A percentile compares a stretch with the other conserved stretches of the same genome.
These are phyloP conservation scores for Citrus inodora DNA, from an alignment of 345 rosid species.

Conservation along the genomic window DNA sequence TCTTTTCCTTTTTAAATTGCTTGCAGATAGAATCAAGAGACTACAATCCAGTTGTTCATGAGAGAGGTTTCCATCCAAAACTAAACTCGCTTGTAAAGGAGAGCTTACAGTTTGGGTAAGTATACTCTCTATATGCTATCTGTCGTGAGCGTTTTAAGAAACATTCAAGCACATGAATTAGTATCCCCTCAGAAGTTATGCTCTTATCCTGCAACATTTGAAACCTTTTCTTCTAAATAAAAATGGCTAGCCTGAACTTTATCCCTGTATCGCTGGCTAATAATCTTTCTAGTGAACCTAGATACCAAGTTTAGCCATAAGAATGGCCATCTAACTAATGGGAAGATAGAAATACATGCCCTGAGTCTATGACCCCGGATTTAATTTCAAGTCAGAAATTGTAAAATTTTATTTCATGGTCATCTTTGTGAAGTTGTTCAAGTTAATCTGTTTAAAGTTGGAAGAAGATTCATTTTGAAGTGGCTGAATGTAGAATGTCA, in stretches of 20 bases:
- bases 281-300: slow-evolving; percentile 5
- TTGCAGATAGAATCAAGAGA: slow-evolving; percentile 64
- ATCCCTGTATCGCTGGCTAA: background rate
- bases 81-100: slow-evolving; percentile 62
- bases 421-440: background rate
- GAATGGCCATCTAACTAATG: background rate
- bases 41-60: slow-evolving; percentile 70
- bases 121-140: slow-evolving; percentile 9
- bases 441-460: background rate
- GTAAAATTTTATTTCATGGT: background rate
- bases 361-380: background rate
- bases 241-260: background rate
- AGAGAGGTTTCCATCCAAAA: slow-evolving; percentile 83
- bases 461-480: background rate
- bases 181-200: background rate
- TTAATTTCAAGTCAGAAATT: background rate
- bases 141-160: slow-evolving; percentile 3
- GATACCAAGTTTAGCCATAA: background rate
- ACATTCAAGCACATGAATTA: background rate
- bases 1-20: background rate
- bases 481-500: background rate
- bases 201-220: background rate
- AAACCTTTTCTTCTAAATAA: background rate
- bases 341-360: background rate
- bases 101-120: slow-evolving; percentile 78